Percentiles rank a stretch among this genome's conserved stretches.
phyloP scores from a whole-genome alignment of 805 yeast species.

The Wickerhamiella hasegawae region DNA sequence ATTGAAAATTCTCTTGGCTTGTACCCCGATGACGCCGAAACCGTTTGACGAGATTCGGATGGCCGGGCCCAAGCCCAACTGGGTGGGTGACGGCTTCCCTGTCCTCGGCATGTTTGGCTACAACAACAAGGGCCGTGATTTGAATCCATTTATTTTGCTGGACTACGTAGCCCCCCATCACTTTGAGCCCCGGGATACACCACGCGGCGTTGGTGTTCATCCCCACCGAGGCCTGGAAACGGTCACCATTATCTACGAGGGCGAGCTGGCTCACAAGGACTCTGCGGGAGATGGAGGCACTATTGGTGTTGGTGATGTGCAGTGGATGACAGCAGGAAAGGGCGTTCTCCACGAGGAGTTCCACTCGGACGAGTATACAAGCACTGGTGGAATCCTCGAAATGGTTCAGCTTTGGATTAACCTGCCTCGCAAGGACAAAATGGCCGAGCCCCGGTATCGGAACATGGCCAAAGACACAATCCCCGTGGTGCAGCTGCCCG shows the following conservation, averaged over 20 bases:
- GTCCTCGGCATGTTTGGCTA: slow-evolving; percentile 6
- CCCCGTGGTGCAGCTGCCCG: slow-evolving; percentile 43
- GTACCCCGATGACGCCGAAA: not conserved
- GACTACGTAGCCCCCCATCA: slow-evolving; percentile 8
- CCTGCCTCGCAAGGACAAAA: slow-evolving; percentile 46
- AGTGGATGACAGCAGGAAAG: slow-evolving; percentile 84
- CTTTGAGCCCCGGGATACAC: slow-evolving; percentile 5
- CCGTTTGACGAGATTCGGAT: not conserved
- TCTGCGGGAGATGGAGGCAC: slow-evolving; percentile 69
- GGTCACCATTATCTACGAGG: slow-evolving; percentile 45
- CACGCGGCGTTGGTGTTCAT: slow-evolving; percentile 24
- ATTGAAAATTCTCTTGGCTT: too few species aligned
- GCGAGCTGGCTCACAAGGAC: slow-evolving; percentile 65
- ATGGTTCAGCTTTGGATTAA: slow-evolving; percentile 86
- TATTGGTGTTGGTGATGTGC: slow-evolving; percentile 64
- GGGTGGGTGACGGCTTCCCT: slow-evolving; percentile 9
- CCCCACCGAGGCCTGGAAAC: slow-evolving; percentile 76
- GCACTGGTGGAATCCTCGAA: slow-evolving; percentile 28
- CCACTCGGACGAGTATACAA: slow-evolving; percentile 17
- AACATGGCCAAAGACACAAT: slow-evolving; percentile 53
- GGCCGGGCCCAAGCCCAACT: slow-evolving; percentile 12
- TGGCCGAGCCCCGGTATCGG: slow-evolving; percentile 56
- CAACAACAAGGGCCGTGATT: slow-evolving; percentile 3
- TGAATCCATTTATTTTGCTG: slow-evolving; percentile 9
- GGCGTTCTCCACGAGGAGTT: slow-evolving; percentile 79